phyloP scores from a whole-genome alignment of 257 asterid species.

The Lithospermum erythrorhizon region DNA sequence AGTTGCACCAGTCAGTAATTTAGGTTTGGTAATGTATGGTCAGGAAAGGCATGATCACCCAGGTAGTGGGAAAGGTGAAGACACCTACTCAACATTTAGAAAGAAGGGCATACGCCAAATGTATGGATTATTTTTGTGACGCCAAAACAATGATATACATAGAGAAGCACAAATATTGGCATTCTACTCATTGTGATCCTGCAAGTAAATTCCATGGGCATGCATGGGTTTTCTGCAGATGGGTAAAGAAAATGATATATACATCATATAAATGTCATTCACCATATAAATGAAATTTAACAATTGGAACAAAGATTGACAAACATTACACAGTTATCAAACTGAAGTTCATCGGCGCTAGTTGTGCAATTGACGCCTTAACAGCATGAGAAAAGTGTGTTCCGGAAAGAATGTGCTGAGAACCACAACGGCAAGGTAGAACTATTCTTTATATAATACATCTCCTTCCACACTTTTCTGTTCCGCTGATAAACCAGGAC shows the following conservation, averaged over 20 bases:
- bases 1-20: neutral
- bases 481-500: slow-evolving; percentile 55
- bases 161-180: neutral
- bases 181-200: neutral
- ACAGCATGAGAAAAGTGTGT: slow-evolving; percentile 50
- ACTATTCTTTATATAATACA: slow-evolving; percentile 50
- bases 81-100: neutral
- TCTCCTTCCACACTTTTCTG: slow-evolving; percentile 57
- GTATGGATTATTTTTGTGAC: neutral
- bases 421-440: slow-evolving; percentile 62
- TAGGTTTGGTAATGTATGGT: neutral
- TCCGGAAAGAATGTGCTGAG: slow-evolving; percentile 58
- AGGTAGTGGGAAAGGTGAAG: neutral
- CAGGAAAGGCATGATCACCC: neutral
- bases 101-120: neutral
- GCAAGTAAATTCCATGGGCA: neutral
- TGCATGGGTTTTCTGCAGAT: neutral
- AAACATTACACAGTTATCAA: neutral
- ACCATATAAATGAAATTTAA: neutral
- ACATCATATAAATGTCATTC: neutral
- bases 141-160: neutral
- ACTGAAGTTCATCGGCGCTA: neutral
- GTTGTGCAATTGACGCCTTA: slow-evolving; percentile 4
- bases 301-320: neutral
- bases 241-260: neutral